These are phyloP conservation scores for Stephanodiscus triporus DNA, from an alignment of 108 stramenopile species.

Conservation along the genomic window DNA sequence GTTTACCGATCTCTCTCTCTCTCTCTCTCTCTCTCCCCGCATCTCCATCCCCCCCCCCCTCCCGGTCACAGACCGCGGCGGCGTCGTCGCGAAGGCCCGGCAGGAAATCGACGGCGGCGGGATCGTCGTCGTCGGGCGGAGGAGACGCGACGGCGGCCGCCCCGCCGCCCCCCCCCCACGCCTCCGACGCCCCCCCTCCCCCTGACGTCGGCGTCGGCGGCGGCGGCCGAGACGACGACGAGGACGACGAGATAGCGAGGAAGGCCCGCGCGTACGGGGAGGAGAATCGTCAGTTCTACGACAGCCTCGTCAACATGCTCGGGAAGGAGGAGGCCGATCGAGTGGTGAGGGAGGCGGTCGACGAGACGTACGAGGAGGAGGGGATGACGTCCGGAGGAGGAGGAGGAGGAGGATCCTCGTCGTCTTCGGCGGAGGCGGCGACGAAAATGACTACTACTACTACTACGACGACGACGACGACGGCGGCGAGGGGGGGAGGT, in stretches of 20 bases:
- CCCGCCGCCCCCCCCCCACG: no score
- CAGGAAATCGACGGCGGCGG: no score
- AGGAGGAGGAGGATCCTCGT: background rate
- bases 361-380: constrained; percentile 10
- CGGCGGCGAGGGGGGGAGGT: no score
- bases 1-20: no score
- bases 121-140: no score
- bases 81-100: no score
- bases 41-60: no score
- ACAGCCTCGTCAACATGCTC: background rate
- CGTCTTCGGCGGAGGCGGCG: background rate
- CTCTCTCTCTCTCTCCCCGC: background rate
- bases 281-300: constrained; percentile 2
- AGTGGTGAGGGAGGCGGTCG: constrained; percentile 11
- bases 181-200: no score
- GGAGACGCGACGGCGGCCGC: no score
- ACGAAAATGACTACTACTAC: background rate
- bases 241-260: no score
- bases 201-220: background rate
- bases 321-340: constrained; percentile 13
- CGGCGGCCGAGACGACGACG: background rate
- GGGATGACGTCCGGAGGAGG: no score
- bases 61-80: no score
- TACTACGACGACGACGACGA: background rate
- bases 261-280: background rate